Conservation (phyloP, 345 rosid genomes). For the Hibiscus tridactylites region DNA sequence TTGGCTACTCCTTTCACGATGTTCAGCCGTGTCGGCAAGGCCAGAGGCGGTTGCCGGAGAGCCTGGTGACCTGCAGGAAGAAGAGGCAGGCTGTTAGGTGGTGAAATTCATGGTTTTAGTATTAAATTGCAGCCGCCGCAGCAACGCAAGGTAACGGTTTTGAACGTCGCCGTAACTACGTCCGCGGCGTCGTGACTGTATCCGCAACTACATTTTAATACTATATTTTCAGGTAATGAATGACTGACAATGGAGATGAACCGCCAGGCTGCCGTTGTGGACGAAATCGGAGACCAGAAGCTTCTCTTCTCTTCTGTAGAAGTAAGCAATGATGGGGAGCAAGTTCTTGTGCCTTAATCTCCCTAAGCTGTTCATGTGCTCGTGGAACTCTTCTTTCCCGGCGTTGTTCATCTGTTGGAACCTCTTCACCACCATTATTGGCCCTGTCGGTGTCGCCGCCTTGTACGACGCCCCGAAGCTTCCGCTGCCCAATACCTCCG, state of each 20-base stretch:
- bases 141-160: no score
- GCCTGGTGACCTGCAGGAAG: conserved; percentile 38
- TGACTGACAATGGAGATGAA: conserved; percentile 67
- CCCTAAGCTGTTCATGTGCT: conserved; percentile 78
- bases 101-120: no score
- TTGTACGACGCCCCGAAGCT: conserved; percentile 79
- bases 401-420: conserved; percentile 78
- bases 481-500: conserved; percentile 85
- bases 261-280: conserved; percentile 65
- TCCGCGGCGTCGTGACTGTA: no score
- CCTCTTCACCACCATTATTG: conserved; percentile 77
- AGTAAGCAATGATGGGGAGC: conserved; percentile 77
- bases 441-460: conserved; percentile 40
- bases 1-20: conserved; percentile 64
- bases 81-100: background rate
- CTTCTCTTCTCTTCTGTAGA: conserved; percentile 83
- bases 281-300: conserved; percentile 56
- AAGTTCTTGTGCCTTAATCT: conserved; percentile 61
- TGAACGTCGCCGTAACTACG: no score
- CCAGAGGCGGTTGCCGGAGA: conserved; percentile 40
- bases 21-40: conserved; percentile 67
- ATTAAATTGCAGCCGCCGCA: no score
- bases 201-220: no score
- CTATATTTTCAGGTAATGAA: background rate
- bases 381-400: conserved; percentile 70